Evolutionary conservation across 2,329 filamentous ascomycete genomes (phyloP).

Genomic region (Pseudocercospora fuligena): DNA sequence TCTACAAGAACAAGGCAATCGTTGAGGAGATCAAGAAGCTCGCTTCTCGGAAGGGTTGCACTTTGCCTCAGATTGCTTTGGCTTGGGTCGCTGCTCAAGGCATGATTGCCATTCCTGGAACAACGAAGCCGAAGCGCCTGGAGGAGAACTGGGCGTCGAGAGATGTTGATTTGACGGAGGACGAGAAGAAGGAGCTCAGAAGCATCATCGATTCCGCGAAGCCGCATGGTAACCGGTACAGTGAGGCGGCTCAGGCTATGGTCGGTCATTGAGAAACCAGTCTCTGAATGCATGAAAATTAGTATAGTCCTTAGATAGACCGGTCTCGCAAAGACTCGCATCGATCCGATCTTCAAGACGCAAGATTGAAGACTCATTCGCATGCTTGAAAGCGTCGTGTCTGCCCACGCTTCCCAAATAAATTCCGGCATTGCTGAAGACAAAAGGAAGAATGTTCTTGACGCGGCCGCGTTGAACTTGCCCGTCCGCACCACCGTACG

Average conservation of each 20-base stretch:
- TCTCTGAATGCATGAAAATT: neutral
- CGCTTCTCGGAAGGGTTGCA: constrained; percentile 30
- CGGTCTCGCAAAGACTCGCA: too few species aligned
- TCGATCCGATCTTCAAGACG: too few species aligned
- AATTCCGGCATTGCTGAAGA: too few species aligned
- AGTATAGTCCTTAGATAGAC: neutral
- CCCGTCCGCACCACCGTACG: too few species aligned
- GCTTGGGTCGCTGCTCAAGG: constrained; percentile 37
- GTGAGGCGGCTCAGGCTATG: neutral
- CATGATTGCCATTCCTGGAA: constrained; percentile 33
- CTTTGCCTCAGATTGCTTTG: constrained; percentile 31
- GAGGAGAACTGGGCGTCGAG: constrained; percentile 32
- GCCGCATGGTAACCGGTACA: constrained; percentile 45
- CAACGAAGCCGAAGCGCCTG: constrained; percentile 29
- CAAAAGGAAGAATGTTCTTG: too few species aligned
- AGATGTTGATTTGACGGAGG: constrained; percentile 40
- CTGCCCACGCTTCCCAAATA: too few species aligned
- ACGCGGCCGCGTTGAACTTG: too few species aligned
- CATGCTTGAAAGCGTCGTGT: too few species aligned
- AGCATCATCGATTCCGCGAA: constrained; percentile 46
- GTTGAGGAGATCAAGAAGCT: constrained; percentile 35
- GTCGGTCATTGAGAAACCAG: neutral
- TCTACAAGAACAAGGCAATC: constrained; percentile 36
- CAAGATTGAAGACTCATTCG: too few species aligned
- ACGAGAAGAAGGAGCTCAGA: constrained; percentile 48